Evolutionary conservation across 202 grass and related monocot species (phyloP), one percentile per base, ranked within the genome.

Genomic region (Musa balbisiana): DNA sequence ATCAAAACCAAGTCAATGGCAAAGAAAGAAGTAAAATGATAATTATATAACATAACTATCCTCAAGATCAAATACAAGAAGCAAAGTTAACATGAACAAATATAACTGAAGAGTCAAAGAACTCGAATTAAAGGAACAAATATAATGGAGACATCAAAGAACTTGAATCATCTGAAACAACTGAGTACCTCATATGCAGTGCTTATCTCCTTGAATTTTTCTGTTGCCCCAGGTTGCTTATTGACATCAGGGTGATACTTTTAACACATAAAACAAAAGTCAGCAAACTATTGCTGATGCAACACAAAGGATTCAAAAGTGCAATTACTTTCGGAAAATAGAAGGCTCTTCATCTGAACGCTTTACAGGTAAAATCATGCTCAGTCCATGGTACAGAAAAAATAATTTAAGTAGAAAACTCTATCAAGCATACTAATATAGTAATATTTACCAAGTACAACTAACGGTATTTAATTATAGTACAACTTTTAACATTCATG

Each of bases 201-300:
- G 52, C 91, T 98, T 90, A 98, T 98, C 83, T 98, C 91, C 85
- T 98, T 94, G 68, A 98, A 98, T 65, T 98, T 98, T 74, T 98
- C 94, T 62, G 86, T 98, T 73, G 94, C 88, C 76, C 94, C 94
- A 84, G 94, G 85, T 69, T 98, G 78, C 63, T 98, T 98, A 74
- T 93, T 98, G 22, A 98, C 94, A 82, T 98, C 94, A 89, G 94
- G 94, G 67, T 98, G 94, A 77, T 93, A 98, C 94, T 98, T 98
- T 73, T 67, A 88, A 27, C 54, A 17, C 67, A 75, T 15, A 67
- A 59, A 51, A 55, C 75, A 72, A 49, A 84, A 65, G 16, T 74
- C 59, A 81, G 63, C 1, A 81, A 55, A 58, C 1, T 78, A 12
- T 20, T 71, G 53, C 52, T 23, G 17, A 71, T 69, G 10, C 52